phyloP scores from a whole-genome alignment of 75 land plant species.

The Pinus albicaulis region DNA sequence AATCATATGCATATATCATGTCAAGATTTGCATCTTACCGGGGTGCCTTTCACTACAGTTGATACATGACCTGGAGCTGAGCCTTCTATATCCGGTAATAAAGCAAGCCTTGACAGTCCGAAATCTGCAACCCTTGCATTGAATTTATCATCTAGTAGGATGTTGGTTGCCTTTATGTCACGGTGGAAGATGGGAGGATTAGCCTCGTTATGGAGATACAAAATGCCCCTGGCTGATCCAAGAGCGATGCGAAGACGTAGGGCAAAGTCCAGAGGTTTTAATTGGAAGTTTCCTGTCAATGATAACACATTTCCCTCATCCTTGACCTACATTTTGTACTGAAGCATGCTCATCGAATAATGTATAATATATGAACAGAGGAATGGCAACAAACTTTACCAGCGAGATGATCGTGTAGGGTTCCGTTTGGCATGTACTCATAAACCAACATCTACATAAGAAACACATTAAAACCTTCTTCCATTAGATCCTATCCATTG shows the following conservation, averaged over 20 bases:
- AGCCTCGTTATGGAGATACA: conserved; percentile 66
- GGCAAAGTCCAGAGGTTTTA: conserved; percentile 28
- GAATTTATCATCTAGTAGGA: conserved; percentile 31
- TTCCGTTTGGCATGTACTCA: conserved; percentile 54
- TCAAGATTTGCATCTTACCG: conserved; percentile 28
- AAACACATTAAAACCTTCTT: too few relatives aligned
- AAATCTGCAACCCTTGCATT: conserved; percentile 87
- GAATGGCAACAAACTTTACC: conserved; percentile 7
- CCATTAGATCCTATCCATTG: too few relatives aligned
- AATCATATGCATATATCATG: neutral
- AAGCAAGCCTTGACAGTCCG: conserved; percentile 53
- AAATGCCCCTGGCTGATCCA: conserved; percentile 58
- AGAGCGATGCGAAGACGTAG: conserved; percentile 51
- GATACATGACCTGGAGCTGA: conserved; percentile 33
- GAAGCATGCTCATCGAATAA: too few relatives aligned
- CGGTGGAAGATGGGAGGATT: conserved; percentile 75
- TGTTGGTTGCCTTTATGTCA: conserved; percentile 53
- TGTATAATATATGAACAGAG: too few relatives aligned
- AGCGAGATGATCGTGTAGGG: conserved; percentile 28
- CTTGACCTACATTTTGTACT: too few relatives aligned
- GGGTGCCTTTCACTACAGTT: conserved; percentile 65
- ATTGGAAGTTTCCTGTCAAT: conserved; percentile 22
- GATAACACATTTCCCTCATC: conserved; percentile 41
- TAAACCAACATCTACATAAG: conserved; percentile 46
- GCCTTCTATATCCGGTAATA: conserved; percentile 39